phyloP scores from a whole-genome alignment of 2,329 filamentous ascomycete species.

The Blastomyces emzantsi region DNA sequence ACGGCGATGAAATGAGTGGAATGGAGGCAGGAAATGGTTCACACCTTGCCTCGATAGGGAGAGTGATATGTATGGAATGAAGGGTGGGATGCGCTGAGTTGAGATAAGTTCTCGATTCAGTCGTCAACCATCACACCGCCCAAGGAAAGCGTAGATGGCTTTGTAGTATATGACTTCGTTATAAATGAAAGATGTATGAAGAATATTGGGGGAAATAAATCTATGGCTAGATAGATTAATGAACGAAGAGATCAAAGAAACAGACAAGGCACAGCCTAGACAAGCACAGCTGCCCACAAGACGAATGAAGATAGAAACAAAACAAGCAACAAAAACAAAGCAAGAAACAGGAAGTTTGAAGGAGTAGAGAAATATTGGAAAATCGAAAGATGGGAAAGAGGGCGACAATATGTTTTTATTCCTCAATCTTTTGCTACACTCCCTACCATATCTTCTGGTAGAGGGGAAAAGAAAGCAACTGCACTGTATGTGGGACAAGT shows the following conservation, averaged over 20 bases:
- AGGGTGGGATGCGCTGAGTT: background rate
- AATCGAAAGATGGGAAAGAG: background rate
- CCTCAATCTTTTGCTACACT: background rate
- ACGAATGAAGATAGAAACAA: background rate
- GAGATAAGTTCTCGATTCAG: background rate
- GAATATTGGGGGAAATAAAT: background rate
- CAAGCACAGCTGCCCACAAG: background rate
- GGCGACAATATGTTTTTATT: conserved; percentile 1
- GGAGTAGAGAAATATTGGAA: background rate
- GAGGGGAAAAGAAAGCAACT: background rate
- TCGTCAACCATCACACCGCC: background rate
- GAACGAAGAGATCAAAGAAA: background rate
- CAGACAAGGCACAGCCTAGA: conserved; percentile 1
- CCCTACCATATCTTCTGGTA: background rate
- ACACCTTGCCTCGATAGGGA: background rate
- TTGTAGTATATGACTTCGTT: background rate
- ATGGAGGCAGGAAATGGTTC: conserved; percentile 9
- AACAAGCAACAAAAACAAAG: background rate
- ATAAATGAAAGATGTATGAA: background rate
- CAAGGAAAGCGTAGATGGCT: background rate
- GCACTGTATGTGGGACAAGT: background rate
- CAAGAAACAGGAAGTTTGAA: background rate
- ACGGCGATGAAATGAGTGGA: conserved; percentile 8
- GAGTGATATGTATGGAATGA: background rate
- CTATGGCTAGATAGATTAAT: conserved; percentile 1